A percentile compares a stretch with the other conserved stretches of the same genome.
Evolutionary conservation across 2,329 filamentous ascomycete species (phyloP).

Genomic region (Penicillium sp.): DNA sequence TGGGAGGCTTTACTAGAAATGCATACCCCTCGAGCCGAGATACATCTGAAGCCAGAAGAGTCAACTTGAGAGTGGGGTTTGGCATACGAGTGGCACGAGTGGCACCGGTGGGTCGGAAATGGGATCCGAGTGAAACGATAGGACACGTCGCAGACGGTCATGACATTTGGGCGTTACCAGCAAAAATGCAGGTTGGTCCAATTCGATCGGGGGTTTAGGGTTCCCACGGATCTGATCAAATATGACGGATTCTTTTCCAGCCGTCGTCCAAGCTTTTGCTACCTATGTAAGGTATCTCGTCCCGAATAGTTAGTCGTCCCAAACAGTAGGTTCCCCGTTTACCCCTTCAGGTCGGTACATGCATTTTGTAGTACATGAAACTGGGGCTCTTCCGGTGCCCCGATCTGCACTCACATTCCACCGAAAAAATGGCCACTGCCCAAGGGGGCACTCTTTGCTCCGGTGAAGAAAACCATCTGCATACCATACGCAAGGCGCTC

Average conservation of each 20-base stretch:
- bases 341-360: not conserved
- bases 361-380: not conserved
- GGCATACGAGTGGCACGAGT: not conserved
- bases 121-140: not conserved
- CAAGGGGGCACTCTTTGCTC: too few species aligned
- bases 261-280: not conserved
- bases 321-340: too few species aligned
- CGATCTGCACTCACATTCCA: too few species aligned
- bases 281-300: too few species aligned
- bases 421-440: too few species aligned
- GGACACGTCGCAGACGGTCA: not conserved
- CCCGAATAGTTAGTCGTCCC: too few species aligned
- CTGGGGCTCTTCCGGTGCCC: not conserved
- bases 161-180: not conserved
- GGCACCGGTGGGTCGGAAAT: not conserved
- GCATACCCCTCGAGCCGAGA: not conserved
- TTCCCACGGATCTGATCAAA: not conserved
- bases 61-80: not conserved
- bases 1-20: too few species aligned
- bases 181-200: not conserved
- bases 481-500: too few species aligned
- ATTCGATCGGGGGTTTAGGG: not conserved
- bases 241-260: not conserved
- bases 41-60: not conserved
- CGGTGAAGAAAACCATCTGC: conserved; percentile 11